Evolutionary conservation across 1,139 yeast species (phyloP), one percentile per base, ranked within the genome.

Genomic region (Diutina rugosa): DNA sequence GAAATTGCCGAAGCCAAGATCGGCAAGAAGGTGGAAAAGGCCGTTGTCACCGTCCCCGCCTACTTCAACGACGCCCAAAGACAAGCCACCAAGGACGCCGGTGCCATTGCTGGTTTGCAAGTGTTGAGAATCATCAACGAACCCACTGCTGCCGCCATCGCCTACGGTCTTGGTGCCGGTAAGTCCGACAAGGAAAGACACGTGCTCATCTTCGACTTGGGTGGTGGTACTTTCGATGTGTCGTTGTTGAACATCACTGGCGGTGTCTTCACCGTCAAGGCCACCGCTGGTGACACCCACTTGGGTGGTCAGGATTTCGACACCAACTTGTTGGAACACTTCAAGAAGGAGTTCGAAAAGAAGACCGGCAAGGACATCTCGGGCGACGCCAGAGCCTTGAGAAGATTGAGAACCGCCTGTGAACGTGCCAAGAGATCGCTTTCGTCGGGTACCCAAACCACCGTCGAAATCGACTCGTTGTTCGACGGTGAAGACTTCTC

Each of bases 271-370:
- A 91, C 95, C 72, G 99, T 93, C 73, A 91, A 91, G 85, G 95
- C 99, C 70, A 93, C 99, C 70, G 97, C 98, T 74, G 99, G 99
- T 90, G 97, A 93, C 82, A 93, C 99, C 71, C 99, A 91, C 81
- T 87, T 91, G 83, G 98, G 99, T 86, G 98, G 98, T 87, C 96
- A 91, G 83, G 98, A 91, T 82, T 91, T 88, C 72, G 56, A 66
- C 73, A 29, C 76, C 79, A 10, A 74, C 72, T 59, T 69, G 67
- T 91, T 90, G 64, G 85, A 86, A 76, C 90, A 90, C 78, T 87
- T 90, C 72, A 78, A 86, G 65, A 86, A 82, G 66, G 93, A 87
- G 72, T 87, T 87, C 84, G 85, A 86, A 85, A 84, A 90, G 85
- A 91, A 91, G 87, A 87, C 95, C 74, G 91, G 93, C 81, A 79